phyloP scores from a whole-genome alignment of 371 early-diverging fungal species.

The Haplosporangium sp. region DNA sequence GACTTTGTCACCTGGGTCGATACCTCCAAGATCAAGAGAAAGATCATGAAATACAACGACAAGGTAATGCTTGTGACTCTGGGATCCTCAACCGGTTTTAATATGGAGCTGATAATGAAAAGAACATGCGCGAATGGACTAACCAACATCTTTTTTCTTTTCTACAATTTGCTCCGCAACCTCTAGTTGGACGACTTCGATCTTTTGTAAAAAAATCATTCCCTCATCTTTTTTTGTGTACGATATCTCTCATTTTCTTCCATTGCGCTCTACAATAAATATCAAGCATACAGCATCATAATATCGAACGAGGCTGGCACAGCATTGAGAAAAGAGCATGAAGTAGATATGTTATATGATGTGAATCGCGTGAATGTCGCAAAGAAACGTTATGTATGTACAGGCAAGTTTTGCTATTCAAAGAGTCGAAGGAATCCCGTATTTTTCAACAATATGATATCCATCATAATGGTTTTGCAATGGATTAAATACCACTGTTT shows the following conservation, averaged over 20 bases:
- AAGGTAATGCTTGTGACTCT: constrained; percentile 66
- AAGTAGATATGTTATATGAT: no score
- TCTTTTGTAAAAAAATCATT: constrained; percentile 61
- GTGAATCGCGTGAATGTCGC: no score
- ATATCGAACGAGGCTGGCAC: not conserved
- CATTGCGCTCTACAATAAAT: not conserved
- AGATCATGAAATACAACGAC: constrained; percentile 98
- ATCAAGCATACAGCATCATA: not conserved
- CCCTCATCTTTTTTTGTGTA: constrained; percentile 18
- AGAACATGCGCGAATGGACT: not conserved
- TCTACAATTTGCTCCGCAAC: not conserved
- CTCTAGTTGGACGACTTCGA: constrained; percentile 75
- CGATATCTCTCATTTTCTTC: constrained; percentile 6
- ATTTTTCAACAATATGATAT: no score
- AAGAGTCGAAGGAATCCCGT: no score
- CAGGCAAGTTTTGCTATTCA: no score
- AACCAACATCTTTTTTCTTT: not conserved
- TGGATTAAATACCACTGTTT: not conserved
- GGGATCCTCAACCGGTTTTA: not conserved
- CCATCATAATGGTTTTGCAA: no score
- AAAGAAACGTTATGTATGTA: no score
- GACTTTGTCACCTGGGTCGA: constrained; percentile 99
- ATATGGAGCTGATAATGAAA: not conserved
- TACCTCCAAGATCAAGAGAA: constrained; percentile 96
- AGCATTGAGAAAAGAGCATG: not conserved